Conservation (phyloP, 2,329 filamentous ascomycete genomes). For the Botrytis pseudocinerea region DNA sequence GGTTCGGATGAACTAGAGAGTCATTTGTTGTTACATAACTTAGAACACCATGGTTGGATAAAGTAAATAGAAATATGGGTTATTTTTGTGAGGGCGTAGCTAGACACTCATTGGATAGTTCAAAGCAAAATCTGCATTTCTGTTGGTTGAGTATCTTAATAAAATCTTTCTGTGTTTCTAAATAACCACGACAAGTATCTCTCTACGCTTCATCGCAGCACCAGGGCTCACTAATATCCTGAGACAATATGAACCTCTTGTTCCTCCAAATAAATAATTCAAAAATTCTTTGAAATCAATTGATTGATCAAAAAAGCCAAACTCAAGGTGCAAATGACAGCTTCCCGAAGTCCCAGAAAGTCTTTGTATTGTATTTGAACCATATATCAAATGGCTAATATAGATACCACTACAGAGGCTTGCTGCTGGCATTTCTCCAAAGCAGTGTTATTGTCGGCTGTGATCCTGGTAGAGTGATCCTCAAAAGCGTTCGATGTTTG, state of each 20-base stretch:
- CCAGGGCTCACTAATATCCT: fast-evolving
- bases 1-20: background rate
- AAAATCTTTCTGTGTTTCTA: background rate
- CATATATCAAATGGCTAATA: background rate
- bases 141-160: background rate
- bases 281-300: background rate
- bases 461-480: background rate
- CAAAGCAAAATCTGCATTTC: background rate
- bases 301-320: background rate
- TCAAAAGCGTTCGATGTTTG: background rate
- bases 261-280: background rate
- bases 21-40: background rate
- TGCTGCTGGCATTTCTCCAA: background rate
- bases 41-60: background rate
- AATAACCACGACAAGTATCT: background rate
- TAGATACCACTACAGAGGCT: background rate
- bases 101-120: background rate
- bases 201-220: background rate
- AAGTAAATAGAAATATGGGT: background rate
- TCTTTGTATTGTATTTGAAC: background rate
- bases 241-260: background rate
- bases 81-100: background rate
- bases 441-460: background rate
- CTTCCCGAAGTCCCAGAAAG: no score
- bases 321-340: fast-evolving